A percentile compares a stretch with the other conserved stretches of the same genome.
These are phyloP conservation scores for Colletotrichum sp. DNA, from an alignment of 2,329 filamentous ascomycete species.

Conservation along the genomic window DNA sequence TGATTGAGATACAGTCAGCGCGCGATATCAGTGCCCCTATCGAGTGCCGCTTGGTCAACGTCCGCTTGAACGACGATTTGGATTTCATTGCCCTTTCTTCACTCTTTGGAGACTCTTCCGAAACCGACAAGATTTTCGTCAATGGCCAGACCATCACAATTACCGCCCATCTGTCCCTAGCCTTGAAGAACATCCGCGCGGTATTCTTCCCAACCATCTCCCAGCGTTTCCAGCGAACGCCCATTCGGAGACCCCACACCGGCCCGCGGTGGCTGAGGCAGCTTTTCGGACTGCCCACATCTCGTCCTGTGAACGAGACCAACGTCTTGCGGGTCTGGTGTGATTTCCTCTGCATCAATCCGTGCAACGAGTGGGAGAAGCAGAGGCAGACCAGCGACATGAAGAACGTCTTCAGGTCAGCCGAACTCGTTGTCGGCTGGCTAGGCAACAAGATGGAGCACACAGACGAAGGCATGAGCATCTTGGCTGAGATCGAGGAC, in stretches of 20 bases:
- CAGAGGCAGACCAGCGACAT: slow-evolving; percentile 31
- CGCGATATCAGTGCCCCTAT: slow-evolving; percentile 31
- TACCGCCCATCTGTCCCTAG: slow-evolving; percentile 32
- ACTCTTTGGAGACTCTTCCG: slow-evolving; percentile 31
- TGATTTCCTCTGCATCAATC: slow-evolving; percentile 34
- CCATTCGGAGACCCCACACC: slow-evolving; percentile 15
- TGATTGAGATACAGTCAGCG: slow-evolving; percentile 36
- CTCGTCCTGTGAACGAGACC: neutral
- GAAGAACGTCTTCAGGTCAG: slow-evolving; percentile 32
- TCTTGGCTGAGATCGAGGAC: slow-evolving; percentile 31
- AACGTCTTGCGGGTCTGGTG: slow-evolving; percentile 32
- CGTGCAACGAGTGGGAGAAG: slow-evolving; percentile 31
- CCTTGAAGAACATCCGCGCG: slow-evolving; percentile 35
- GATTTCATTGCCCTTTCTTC: slow-evolving; percentile 36
- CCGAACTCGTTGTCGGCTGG: slow-evolving; percentile 38
- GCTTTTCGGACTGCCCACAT: slow-evolving; percentile 21
- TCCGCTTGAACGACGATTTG: slow-evolving; percentile 27
- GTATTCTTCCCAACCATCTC: slow-evolving; percentile 34
- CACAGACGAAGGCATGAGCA: slow-evolving; percentile 29
- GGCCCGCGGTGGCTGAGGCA: slow-evolving; percentile 25
- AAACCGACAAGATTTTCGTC: slow-evolving; percentile 33
- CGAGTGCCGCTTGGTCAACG: slow-evolving; percentile 36
- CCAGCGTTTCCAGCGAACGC: slow-evolving; percentile 23
- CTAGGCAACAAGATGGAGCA: slow-evolving; percentile 32
- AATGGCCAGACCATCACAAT: slow-evolving; percentile 30